These are phyloP conservation scores for Colletotrichum sojae DNA, from an alignment of 2,329 filamentous ascomycete genomes.

Conservation along the genomic window DNA sequence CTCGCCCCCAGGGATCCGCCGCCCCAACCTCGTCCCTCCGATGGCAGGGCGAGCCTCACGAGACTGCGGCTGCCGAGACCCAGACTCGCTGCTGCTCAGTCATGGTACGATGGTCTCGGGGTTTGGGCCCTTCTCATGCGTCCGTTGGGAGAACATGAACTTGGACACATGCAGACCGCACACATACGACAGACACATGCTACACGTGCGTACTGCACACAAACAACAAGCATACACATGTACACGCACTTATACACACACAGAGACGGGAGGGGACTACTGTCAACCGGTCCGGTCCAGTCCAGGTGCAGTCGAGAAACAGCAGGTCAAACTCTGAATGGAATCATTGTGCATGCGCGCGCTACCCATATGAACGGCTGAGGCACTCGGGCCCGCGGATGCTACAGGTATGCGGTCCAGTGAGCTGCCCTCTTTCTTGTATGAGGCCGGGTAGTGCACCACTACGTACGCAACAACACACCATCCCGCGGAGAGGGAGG, in stretches of 20 bases:
- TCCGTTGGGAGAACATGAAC: neutral
- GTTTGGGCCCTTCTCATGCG: conserved; percentile 17
- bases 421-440: conserved; percentile 12
- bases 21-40: conserved; percentile 21
- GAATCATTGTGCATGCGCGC: conserved; percentile 3
- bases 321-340: conserved; percentile 21
- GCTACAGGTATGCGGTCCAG: neutral
- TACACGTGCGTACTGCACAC: too few relatives aligned
- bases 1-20: conserved; percentile 19
- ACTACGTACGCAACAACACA: neutral
- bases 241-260: neutral
- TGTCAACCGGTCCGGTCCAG: neutral
- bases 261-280: neutral
- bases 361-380: conserved; percentile 4
- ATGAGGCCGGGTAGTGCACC: neutral
- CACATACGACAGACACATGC: neutral
- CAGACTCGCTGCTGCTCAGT: neutral
- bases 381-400: conserved; percentile 15
- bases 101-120: neutral
- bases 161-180: neutral
- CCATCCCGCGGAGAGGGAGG: neutral
- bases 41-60: conserved; percentile 16
- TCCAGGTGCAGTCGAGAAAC: conserved; percentile 14
- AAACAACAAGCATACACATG: neutral
- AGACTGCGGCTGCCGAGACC: conserved; percentile 22